Base-by-base conservation (phyloP, 805 yeast species). In the Pichia paraexigua region DNA sequence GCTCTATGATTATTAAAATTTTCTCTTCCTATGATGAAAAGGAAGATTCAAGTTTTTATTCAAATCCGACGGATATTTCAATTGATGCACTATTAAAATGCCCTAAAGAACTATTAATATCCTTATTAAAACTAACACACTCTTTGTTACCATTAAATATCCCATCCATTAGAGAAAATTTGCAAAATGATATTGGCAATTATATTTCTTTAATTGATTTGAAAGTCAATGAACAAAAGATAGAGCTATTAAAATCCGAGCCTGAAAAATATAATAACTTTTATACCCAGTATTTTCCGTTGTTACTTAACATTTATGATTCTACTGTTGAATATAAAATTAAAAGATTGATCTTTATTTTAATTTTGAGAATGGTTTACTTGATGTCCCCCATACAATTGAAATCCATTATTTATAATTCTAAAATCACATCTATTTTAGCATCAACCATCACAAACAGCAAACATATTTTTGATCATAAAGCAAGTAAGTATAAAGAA, bases 41-140 rank as follows among this genome's bases (percentile, higher is more conserved):
- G 8, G 49, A 53, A 24, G n/a, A 37, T 5, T 20, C 40, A 13
- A 47, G 8, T 37, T 22, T 2, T 8, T 27, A 3, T 43, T n/a
- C 18, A 6, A 13, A 18, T 18, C 15, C 24, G 24, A 41, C 22
- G 5, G 46, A 15, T 1, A 63, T 79, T 1, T 71, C 88, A 6
- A 78, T 84, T 45, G 95, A 87, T 60, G 78, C 87, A 0, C 65
- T 89, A 41, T 83, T 87, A 80, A 78, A 83, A 49, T 78, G 82
- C 2, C 90, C 92, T 0, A 84, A 82, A 57, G 85, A 82, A n/a
- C 62, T 86, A 28, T 64, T 85, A 20, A 57, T 77, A 1, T 71
- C 79, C 15, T 71, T 83, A 20, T 66, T 87, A 20, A 74, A 76
- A 41, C 69, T 88, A 46, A 67, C 85, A 7, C 76, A 79, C 2